These are phyloP conservation scores for Globisporangium radiosum DNA, from an alignment of 352 stramenopile species.

Conservation along the genomic window DNA sequence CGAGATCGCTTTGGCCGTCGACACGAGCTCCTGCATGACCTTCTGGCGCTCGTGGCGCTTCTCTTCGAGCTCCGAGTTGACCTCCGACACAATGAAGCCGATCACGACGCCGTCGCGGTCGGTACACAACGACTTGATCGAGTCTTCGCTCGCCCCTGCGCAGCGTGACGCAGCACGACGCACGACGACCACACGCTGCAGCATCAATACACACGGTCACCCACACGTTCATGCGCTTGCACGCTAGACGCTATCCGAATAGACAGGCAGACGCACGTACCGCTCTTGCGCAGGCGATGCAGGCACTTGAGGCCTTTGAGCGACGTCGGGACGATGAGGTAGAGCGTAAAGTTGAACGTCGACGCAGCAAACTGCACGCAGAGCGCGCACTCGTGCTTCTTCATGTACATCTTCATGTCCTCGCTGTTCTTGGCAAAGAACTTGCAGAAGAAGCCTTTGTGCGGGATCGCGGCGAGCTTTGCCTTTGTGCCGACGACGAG, in stretches of 20 bases:
- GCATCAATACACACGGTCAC: background rate
- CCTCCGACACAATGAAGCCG: conserved; percentile 83
- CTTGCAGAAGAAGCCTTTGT: conserved; percentile 86
- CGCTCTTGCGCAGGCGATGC: conserved; percentile 71
- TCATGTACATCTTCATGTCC: conserved; percentile 86
- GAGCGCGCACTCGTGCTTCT: conserved; percentile 76
- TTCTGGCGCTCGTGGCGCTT: conserved; percentile 70
- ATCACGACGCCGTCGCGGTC: conserved; percentile 81
- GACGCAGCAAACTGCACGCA: conserved; percentile 77
- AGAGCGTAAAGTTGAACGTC: conserved; percentile 84
- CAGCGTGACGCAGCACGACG: conserved; percentile 2
- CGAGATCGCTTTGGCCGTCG: conserved; percentile 69
- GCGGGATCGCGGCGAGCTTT: conserved; percentile 75
- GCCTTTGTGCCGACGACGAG: conserved; percentile 70
- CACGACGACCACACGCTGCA: background rate
- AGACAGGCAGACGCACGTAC: conserved; percentile 34
- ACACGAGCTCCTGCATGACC: conserved; percentile 74
- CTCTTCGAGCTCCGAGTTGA: conserved; percentile 80
- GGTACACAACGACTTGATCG: conserved; percentile 80
- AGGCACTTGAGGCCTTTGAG: conserved; percentile 72
- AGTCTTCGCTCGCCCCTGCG: conserved; percentile 64
- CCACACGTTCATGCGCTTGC: too few species aligned
- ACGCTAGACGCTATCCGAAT: background rate
- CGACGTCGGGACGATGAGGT: conserved; percentile 60
- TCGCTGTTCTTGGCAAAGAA: conserved; percentile 82